Evolutionary conservation across 352 stramenopile genomes (phyloP).

Genomic region (Peronospora farinosa): DNA sequence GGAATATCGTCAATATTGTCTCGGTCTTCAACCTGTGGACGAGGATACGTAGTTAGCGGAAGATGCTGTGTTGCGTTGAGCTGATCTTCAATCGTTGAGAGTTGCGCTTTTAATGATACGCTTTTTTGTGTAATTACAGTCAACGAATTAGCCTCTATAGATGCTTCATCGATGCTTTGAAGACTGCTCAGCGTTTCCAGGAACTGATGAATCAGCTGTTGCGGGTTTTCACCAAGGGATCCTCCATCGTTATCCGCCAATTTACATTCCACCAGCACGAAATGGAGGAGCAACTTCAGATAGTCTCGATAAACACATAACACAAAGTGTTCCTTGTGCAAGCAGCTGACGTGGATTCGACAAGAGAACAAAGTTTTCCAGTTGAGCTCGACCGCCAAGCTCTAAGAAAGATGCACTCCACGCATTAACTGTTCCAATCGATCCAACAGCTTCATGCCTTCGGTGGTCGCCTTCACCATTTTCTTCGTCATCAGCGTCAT

Average conservation of each 20-base stretch:
- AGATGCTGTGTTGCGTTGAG: slow-evolving; percentile 14
- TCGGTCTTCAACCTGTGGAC: slow-evolving; percentile 35
- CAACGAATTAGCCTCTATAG: slow-evolving; percentile 3
- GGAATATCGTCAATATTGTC: slow-evolving; percentile 47
- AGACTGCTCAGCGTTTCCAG: slow-evolving; percentile 37
- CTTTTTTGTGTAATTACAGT: not conserved
- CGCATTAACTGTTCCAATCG: slow-evolving; percentile 38
- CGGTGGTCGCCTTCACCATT: slow-evolving; percentile 11
- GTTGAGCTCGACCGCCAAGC: slow-evolving; percentile 49
- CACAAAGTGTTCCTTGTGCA: slow-evolving; percentile 37
- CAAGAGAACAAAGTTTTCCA: slow-evolving; percentile 50
- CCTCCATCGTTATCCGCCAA: slow-evolving; percentile 29
- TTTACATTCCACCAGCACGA: slow-evolving; percentile 47
- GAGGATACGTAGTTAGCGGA: slow-evolving; percentile 30
- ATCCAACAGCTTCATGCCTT: slow-evolving; percentile 17
- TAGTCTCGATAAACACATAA: slow-evolving; percentile 69
- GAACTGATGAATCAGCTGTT: slow-evolving; percentile 38
- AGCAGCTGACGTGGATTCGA: slow-evolving; percentile 31
- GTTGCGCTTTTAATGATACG: slow-evolving; percentile 2
- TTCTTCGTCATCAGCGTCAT: slow-evolving; percentile 21
- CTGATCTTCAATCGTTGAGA: slow-evolving; percentile 5
- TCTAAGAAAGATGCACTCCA: slow-evolving; percentile 63
- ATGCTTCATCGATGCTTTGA: slow-evolving; percentile 20
- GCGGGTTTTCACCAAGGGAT: slow-evolving; percentile 14
- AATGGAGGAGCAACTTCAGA: slow-evolving; percentile 66